Base-by-base conservation (phyloP, 257 asterid genomes). In the Solanum neorickii region DNA sequence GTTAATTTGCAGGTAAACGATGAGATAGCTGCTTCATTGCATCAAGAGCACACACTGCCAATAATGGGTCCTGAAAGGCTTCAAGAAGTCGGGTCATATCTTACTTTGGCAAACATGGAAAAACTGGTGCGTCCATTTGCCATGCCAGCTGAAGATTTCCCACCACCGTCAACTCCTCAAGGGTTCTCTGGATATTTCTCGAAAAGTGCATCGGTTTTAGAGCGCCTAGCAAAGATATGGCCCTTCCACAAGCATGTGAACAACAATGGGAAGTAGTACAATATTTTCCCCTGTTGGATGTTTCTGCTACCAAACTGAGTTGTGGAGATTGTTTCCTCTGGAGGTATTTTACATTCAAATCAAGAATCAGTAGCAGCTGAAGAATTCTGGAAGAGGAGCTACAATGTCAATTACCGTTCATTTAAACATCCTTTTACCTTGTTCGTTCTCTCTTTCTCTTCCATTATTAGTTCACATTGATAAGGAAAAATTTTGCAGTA, bases 61-160 rank as follows among this genome's bases (percentile, higher is more conserved):
- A 95, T 96, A 88, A 95, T 93, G 93, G 99, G 98, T 9, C 99
- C 99, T 1, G 98, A 96, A 91, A 93, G 99, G 90, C 92, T 96
- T 87, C 99, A 95, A 90, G 99, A 96, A 88, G 88, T 93, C 3
- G 96, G 95, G 39, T 93, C 98, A 39, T 94, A 90, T 88, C 89
- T 95, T 91, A 96, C 98, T 3, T 76, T 94, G 68, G 97, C 91
- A 90, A 94, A 87, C 94, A 91, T 95, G 98, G 99, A 96, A 90
- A 94, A 89, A 85, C 91, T 96, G 98, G 87, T 94, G 27, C 96
- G 93, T 52, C 92, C 95, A 39, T 96, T 93, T 83, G 98, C 99
- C 46, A 96, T 96, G 98, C 99, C 99, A 12, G 98, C 98, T 1
- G 99, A 96, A 90, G 98, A 96, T 87, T 96, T 96, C 83, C 98